These are phyloP conservation scores for Starmera stellimalicola DNA, from an alignment of 1,139 yeast species.

Conservation along the genomic window DNA sequence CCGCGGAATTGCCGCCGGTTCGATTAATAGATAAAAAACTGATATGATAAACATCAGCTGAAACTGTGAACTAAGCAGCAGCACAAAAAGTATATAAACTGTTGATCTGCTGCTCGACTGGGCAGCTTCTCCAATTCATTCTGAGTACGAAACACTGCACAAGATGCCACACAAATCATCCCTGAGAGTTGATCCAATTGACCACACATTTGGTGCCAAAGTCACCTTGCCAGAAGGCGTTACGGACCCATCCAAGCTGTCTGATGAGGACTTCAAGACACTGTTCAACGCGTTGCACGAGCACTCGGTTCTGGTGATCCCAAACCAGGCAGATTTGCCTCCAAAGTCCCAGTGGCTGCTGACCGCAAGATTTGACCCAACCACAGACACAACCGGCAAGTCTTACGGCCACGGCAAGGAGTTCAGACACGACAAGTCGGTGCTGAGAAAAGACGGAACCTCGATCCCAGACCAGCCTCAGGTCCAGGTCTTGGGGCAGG, in stretches of 20 bases:
- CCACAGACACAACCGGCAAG: conserved; percentile 43
- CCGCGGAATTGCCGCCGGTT: too few species aligned
- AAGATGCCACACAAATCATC: neutral
- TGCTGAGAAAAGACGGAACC: conserved; percentile 69
- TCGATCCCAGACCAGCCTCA: conserved; percentile 78
- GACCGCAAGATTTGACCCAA: conserved; percentile 70
- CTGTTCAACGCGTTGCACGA: conserved; percentile 57
- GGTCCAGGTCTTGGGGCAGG: conserved; percentile 84
- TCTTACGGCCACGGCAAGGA: conserved; percentile 81
- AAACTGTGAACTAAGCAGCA: too few species aligned
- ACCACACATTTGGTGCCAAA: conserved; percentile 47
- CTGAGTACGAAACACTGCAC: too few species aligned
- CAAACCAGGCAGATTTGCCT: conserved; percentile 51
- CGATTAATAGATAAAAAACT: too few species aligned
- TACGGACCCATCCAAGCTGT: conserved; percentile 64
- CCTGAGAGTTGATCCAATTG: conserved; percentile 1
- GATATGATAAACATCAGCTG: too few species aligned
- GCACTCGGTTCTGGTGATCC: conserved; percentile 64
- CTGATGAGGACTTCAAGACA: conserved; percentile 52
- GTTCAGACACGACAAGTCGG: conserved; percentile 69
- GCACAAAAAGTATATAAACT: too few species aligned
- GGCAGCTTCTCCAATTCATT: too few species aligned
- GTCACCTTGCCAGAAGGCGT: conserved; percentile 57
- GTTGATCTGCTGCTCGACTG: too few species aligned
- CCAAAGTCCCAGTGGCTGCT: conserved; percentile 69